These are phyloP conservation scores for Jackrogersella multiformis DNA, from an alignment of 495 filamentous ascomycete genomes.

Conservation along the genomic window DNA sequence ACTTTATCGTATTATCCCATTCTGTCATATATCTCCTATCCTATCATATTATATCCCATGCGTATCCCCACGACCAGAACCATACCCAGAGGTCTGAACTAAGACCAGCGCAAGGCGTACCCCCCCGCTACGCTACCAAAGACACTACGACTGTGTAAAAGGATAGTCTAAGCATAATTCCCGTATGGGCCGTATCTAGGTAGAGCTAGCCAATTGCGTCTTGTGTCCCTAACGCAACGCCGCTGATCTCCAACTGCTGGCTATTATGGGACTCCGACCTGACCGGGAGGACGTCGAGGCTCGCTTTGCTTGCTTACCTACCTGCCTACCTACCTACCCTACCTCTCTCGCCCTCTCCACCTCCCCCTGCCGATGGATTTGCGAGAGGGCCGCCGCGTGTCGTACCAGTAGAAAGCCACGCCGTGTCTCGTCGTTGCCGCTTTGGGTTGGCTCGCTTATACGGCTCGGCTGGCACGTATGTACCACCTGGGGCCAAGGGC, in stretches of 20 bases:
- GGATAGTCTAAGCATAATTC: constrained; percentile 24
- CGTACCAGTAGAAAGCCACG: not conserved
- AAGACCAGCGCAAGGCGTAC: constrained; percentile 3
- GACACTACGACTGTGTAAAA: constrained; percentile 14
- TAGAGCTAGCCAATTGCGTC: constrained; percentile 12
- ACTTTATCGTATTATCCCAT: not conserved
- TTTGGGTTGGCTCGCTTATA: not conserved
- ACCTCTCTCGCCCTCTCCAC: too few species aligned
- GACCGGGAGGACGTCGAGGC: constrained; percentile 9
- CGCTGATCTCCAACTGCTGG: constrained; percentile 16
- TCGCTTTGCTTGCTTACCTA: constrained; percentile 6
- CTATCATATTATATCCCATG: not conserved
- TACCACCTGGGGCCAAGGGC: too few species aligned
- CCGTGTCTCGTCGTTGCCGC: not conserved
- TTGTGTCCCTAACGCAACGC: not conserved
- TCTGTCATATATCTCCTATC: not conserved
- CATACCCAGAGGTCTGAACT: not conserved
- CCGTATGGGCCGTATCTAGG: constrained; percentile 22
- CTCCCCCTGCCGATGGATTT: too few species aligned
- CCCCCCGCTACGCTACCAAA: constrained; percentile 2
- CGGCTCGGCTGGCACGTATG: too few species aligned
- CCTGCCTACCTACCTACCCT: constrained; percentile 3
- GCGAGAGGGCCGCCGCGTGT: too few species aligned
- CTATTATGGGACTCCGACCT: constrained; percentile 19
- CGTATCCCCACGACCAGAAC: not conserved